Evolutionary conservation across 306 rosid species (phyloP).

Genomic region (Malus sieversii): DNA sequence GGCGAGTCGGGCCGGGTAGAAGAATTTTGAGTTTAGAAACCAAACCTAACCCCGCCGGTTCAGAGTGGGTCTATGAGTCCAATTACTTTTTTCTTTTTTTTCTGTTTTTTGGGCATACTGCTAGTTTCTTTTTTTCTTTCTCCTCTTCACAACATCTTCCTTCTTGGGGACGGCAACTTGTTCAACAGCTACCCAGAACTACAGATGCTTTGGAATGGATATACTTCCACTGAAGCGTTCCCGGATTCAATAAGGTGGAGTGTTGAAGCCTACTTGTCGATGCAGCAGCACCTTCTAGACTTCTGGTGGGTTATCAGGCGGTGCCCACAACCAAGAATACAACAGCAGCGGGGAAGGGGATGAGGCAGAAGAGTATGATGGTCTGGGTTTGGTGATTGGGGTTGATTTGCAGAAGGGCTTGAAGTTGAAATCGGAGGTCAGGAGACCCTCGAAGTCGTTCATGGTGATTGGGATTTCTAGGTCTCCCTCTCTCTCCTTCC

Average conservation of each 20-base stretch:
- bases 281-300: conserved; percentile 26
- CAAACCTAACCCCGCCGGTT: too few species aligned
- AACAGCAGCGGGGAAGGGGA: too few species aligned
- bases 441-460: conserved; percentile 90
- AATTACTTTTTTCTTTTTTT: too few species aligned
- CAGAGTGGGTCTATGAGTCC: too few species aligned
- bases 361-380: not conserved
- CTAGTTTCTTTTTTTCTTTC: too few species aligned
- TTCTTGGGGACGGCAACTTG: conserved; percentile 45
- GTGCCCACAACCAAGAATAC: conserved; percentile 10
- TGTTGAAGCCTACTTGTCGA: conserved; percentile 84
- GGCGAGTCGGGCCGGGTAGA: too few species aligned
- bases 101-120: too few species aligned
- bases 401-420: conserved; percentile 74
- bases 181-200: conserved; percentile 62
- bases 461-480: conserved; percentile 20
- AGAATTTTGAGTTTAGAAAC: too few species aligned
- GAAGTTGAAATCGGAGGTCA: conserved; percentile 62
- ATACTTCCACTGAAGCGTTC: conserved; percentile 67
- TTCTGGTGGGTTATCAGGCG: not conserved
- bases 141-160: too few species aligned
- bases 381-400: conserved; percentile 28
- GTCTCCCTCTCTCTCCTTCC: not conserved
- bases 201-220: conserved; percentile 65
- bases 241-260: conserved; percentile 67